Conservation (phyloP, 345 rosid species). For the Eucalyptus curtisii region DNA sequence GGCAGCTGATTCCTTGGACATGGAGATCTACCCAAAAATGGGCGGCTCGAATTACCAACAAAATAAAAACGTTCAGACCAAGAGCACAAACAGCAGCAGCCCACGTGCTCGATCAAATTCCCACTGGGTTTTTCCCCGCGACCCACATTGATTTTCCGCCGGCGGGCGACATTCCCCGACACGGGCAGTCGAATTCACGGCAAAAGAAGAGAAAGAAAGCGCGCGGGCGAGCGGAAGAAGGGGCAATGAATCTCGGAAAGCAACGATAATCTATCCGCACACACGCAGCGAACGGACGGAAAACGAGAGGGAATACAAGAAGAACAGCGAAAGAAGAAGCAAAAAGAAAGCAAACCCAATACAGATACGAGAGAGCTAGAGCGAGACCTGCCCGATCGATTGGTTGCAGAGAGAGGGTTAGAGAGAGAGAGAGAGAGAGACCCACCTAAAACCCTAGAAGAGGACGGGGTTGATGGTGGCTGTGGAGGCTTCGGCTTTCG, state of each 20-base stretch:
- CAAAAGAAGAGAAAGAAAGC: background rate
- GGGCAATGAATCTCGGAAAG: background rate
- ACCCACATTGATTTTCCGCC: background rate
- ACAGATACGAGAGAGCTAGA: background rate
- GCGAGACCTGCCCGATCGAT: background rate
- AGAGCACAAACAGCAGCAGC: background rate
- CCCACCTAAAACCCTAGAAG: background rate
- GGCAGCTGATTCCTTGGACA: background rate
- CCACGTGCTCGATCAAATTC: background rate
- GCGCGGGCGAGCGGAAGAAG: background rate
- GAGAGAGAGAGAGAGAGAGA: background rate
- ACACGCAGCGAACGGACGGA: background rate
- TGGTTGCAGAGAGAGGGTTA: background rate
- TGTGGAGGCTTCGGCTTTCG: background rate
- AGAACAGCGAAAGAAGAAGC: background rate
- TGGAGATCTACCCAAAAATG: background rate
- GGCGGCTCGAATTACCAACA: background rate
- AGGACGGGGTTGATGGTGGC: background rate
- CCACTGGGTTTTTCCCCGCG: fast-evolving
- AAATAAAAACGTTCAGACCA: background rate
- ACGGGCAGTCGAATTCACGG: background rate
- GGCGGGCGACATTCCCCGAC: background rate
- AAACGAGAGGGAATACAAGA: background rate
- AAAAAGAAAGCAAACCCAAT: background rate
- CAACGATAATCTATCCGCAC: background rate